Base-by-base conservation (phyloP, 2,329 filamentous ascomycete genomes). In the Botrytis medusae region DNA sequence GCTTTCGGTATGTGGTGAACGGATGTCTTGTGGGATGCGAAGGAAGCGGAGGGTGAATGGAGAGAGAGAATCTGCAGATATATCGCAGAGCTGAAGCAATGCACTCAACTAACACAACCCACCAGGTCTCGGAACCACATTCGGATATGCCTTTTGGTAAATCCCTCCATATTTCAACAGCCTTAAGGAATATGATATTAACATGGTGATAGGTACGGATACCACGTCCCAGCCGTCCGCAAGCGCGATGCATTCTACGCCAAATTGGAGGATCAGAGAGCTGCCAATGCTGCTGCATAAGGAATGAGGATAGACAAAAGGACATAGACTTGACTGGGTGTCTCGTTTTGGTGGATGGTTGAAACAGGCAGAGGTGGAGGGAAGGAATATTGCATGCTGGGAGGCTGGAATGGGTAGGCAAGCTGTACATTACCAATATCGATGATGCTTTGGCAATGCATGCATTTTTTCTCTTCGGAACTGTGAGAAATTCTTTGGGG, bases 121-220 rank as follows among this genome's bases (percentile, higher is more conserved):
- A 60, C 64, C 59, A 89, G 87, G 87, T 83, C 85, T 89, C 81
- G 87, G 87, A 79, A 82, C 84, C 75, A 81, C 86, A 73, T 80
- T 81, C 77, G 87, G 87, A 79, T 88, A 88, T 80, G 82, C 82
- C 78, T 89, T 84, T 82, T 89, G 87, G 87, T 89, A 87, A 79
- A 85, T 12, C 5, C 22, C 34, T 29, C 18, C 18, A 12, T 34
- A 3, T 32, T 25, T 12, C 25, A 32, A 12, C 2, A 34, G 29
- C 20, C 5, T 7, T 18, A 25, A 54, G 42, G 14, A n/a, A 42
- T 16, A 25, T 10, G 18, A 4, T 40, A 51, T 40, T 72, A 48
- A 65, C 29, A 62, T 29, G 6, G 14, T 22, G 42, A 18, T 37
- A 81, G 79, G 78, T 80, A 81, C 80, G 84, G 83, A 74, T 83